Evolutionary conservation across 2,329 filamentous ascomycete genomes (phyloP).

Genomic region (Fusarium sublunatum): DNA sequence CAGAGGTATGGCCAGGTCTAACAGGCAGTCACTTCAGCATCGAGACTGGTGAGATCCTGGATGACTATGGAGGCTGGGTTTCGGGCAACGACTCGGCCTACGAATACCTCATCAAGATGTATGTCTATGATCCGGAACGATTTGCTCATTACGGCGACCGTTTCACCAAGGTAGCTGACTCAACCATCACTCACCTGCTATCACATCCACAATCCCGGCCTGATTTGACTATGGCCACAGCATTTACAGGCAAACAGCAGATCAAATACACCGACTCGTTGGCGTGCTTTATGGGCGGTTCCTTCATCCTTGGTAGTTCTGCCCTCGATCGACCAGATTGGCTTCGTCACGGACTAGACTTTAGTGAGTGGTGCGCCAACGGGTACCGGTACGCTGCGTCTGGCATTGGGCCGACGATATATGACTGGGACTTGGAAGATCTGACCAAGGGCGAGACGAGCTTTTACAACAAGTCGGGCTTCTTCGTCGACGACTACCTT

Average conservation of each 20-base stretch:
- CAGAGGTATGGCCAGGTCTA: constrained; percentile 21
- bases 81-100: constrained; percentile 67
- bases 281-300: constrained; percentile 73
- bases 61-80: constrained; percentile 63
- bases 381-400: constrained; percentile 5
- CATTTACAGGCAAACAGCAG: constrained; percentile 71
- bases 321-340: constrained; percentile 59
- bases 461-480: not conserved
- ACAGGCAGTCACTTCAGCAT: constrained; percentile 17
- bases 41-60: constrained; percentile 41
- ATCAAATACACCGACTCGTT: constrained; percentile 58
- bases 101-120: constrained; percentile 71
- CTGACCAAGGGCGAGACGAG: too few relatives aligned
- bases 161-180: constrained; percentile 65
- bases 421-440: constrained; percentile 8
- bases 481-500: not conserved
- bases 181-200: constrained; percentile 13
- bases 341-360: constrained; percentile 12
- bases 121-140: constrained; percentile 72
- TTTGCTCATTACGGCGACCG: constrained; percentile 17
- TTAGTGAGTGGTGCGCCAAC: constrained; percentile 15
- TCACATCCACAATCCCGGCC: constrained; percentile 76
- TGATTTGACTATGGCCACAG: constrained; percentile 68
- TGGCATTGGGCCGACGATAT: constrained; percentile 5
- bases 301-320: constrained; percentile 71